These are phyloP conservation scores for Maudiozyma turicensis DNA, from an alignment of 805 yeast species.

Conservation along the genomic window DNA sequence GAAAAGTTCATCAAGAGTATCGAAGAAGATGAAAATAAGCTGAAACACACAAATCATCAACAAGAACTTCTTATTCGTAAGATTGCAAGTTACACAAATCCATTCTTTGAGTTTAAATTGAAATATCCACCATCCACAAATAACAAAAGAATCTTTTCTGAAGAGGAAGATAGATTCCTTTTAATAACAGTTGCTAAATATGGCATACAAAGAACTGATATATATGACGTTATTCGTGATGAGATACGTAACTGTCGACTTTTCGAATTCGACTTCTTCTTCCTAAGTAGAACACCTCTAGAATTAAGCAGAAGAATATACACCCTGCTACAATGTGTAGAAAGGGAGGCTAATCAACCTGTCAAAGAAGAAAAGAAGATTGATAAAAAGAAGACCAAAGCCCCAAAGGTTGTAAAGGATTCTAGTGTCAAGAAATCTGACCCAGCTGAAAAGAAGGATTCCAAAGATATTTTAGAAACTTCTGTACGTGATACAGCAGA, in stretches of 20 bases:
- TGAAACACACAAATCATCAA: slow-evolving; percentile 54
- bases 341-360: slow-evolving; percentile 40
- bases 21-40: slow-evolving; percentile 82
- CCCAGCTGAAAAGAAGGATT: not conserved
- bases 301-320: slow-evolving; percentile 79
- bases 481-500: not conserved
- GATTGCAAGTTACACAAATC: slow-evolving; percentile 58
- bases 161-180: slow-evolving; percentile 86
- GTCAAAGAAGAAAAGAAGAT: not conserved
- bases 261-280: slow-evolving; percentile 82
- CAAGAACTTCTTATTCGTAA: slow-evolving; percentile 75
- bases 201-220: slow-evolving; percentile 72
- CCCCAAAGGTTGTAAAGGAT: not conserved
- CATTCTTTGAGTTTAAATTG: slow-evolving; percentile 71
- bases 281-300: slow-evolving; percentile 67
- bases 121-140: slow-evolving; percentile 60
- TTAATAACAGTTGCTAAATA: slow-evolving; percentile 66
- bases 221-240: slow-evolving; percentile 71
- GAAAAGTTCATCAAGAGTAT: slow-evolving; percentile 75
- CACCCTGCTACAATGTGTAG: slow-evolving; percentile 66
- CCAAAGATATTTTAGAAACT: not conserved
- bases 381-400: not conserved
- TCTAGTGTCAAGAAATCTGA: not conserved
- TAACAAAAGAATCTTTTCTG: slow-evolving; percentile 53
- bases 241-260: slow-evolving; percentile 66